phyloP scores from a whole-genome alignment of 305 asterid species.

The Striga hermonthica region DNA sequence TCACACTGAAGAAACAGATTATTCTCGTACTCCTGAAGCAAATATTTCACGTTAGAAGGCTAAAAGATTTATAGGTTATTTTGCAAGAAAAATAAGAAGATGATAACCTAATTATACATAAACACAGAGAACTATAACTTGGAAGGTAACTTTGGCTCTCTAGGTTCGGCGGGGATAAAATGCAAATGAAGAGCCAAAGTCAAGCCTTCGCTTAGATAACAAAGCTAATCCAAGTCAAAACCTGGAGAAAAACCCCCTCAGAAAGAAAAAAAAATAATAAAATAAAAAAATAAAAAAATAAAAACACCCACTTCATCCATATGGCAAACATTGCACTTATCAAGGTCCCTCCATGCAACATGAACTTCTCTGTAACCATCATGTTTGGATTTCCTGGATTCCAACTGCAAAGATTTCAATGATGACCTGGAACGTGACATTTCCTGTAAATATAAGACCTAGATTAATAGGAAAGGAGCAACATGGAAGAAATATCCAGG shows the following conservation, averaged over 20 bases:
- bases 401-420: conserved; percentile 50
- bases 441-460: conserved; percentile 53
- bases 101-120: conserved; percentile 23
- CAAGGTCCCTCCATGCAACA: conserved; percentile 97
- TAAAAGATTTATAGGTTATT: conserved; percentile 3
- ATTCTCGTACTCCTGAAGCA: conserved; percentile 91
- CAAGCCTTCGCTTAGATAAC: conserved; percentile 27
- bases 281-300: too few species aligned
- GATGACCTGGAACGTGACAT: conserved; percentile 50
- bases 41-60: conserved; percentile 35
- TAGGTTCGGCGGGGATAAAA: conserved; percentile 26
- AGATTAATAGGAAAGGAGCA: conserved; percentile 32
- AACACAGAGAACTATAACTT: conserved; percentile 24
- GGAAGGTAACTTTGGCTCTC: conserved; percentile 27
- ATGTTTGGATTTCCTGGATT: conserved; percentile 46
- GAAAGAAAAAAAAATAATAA: too few species aligned
- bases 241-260: too few species aligned
- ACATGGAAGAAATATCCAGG: conserved; percentile 27
- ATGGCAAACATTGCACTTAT: conserved; percentile 97
- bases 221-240: conserved; percentile 21
- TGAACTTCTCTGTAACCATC: conserved; percentile 76
- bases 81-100: conserved; percentile 7
- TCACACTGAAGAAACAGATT: conserved; percentile 98
- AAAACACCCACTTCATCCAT: conserved; percentile 86
- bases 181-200: conserved; percentile 25